These are phyloP conservation scores for Fusarium sterilihyphosum DNA, from an alignment of 2,329 filamentous ascomycete genomes.

Conservation along the genomic window DNA sequence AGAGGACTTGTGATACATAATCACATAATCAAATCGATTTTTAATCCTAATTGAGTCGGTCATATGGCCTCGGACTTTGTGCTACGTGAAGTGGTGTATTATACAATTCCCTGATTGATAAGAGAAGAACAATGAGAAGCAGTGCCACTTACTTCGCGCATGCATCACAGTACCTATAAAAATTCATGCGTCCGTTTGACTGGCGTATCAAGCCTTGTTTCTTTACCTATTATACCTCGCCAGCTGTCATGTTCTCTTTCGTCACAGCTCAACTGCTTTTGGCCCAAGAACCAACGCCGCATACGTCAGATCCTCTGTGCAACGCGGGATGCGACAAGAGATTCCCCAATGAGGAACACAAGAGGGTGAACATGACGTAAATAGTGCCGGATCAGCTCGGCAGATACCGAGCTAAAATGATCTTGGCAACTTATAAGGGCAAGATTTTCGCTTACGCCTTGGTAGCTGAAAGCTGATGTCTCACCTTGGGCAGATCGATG, in stretches of 20 bases:
- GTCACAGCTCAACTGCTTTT: background rate
- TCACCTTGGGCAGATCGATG: background rate
- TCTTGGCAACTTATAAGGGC: background rate
- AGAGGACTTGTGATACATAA: background rate
- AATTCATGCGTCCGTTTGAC: background rate
- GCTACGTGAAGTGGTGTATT: too few relatives aligned
- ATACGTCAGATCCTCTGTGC: constrained; percentile 8
- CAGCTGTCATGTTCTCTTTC: background rate
- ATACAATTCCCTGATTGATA: rapidly evolving
- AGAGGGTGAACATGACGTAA: background rate
- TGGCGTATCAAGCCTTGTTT: too few relatives aligned
- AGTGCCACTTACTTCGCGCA: background rate
- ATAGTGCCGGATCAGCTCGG: background rate
- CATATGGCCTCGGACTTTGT: background rate
- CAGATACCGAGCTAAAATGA: background rate
- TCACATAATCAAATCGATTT: background rate
- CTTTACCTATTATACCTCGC: too few relatives aligned
- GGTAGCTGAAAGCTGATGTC: constrained; percentile 13
- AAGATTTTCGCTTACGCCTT: constrained; percentile 14
- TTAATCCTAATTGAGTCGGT: too few relatives aligned
- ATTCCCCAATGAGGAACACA: background rate
- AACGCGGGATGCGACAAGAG: background rate
- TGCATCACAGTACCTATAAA: too few relatives aligned
- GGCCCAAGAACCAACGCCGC: background rate
- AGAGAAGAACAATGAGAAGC: background rate